Conservation (phyloP, 768 basidiomycete genomes). For the Fomitopsis pulvina region DNA sequence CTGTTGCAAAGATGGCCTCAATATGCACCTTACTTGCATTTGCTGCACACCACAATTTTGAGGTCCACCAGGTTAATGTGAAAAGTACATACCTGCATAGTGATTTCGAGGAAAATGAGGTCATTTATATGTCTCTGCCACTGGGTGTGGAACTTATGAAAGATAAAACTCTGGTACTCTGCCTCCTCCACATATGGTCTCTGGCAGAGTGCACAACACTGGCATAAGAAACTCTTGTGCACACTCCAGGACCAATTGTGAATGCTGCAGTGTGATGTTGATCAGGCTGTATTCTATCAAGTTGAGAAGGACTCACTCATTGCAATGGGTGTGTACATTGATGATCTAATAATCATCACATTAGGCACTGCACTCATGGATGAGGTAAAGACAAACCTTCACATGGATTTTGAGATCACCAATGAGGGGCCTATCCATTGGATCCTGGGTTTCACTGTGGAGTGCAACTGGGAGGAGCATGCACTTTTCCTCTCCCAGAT, state of each 20-base stretch:
- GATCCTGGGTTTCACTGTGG: conserved; percentile 18
- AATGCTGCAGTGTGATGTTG: conserved; percentile 2
- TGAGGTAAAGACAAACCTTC: conserved; percentile 1
- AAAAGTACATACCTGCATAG: conserved; percentile 25
- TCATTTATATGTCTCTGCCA: conserved; percentile 24
- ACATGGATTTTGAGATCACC: conserved; percentile 6
- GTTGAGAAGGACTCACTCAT: background rate
- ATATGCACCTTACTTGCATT: conserved; percentile 24
- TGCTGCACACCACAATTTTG: conserved; percentile 18
- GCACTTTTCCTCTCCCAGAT: conserved; percentile 14
- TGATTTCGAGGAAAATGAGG: conserved; percentile 15
- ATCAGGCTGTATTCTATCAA: conserved; percentile 14
- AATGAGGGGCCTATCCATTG: conserved; percentile 6
- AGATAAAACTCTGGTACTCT: background rate
- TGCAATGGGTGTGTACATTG: conserved; percentile 2
- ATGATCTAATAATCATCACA: conserved; percentile 1
- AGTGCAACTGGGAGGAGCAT: conserved; percentile 14
- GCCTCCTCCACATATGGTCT: conserved; percentile 9
- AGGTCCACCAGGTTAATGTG: conserved; percentile 28
- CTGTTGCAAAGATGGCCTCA: conserved; percentile 23
- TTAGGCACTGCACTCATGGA: conserved; percentile 1
- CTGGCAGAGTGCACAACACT: conserved; percentile 5
- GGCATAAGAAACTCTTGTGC: conserved; percentile 5
- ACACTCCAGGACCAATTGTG: conserved; percentile 6
- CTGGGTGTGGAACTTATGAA: conserved; percentile 12